Conservation (phyloP, 805 yeast genomes). For the Hemisphaericaspora nanyangensis region DNA sequence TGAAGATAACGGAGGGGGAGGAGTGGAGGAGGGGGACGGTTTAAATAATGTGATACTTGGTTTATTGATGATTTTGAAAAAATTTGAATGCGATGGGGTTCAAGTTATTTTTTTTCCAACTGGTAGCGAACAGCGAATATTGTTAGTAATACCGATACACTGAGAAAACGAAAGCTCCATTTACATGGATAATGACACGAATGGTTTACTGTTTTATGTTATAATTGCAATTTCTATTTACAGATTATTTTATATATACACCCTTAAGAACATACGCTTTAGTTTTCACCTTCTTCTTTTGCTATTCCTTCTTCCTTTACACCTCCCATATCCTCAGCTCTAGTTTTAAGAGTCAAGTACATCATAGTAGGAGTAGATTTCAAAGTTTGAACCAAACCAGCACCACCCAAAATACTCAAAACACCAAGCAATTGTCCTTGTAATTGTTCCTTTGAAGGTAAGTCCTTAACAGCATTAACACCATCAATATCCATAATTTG, state of each 20-base stretch:
- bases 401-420: slow-evolving; percentile 82
- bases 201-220: no score
- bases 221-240: no score
- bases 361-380: slow-evolving; percentile 63
- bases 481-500: slow-evolving; percentile 49
- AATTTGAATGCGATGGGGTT: no score
- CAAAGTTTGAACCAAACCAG: slow-evolving; percentile 80
- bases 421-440: slow-evolving; percentile 82
- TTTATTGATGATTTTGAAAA: background rate
- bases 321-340: slow-evolving; percentile 27
- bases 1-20: background rate
- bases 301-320: slow-evolving; percentile 11
- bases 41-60: background rate
- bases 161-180: no score
- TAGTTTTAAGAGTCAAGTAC: slow-evolving; percentile 68
- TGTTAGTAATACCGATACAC: no score
- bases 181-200: no score
- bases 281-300: no score
- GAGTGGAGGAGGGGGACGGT: no score
- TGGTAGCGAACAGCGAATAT: no score
- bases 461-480: slow-evolving; percentile 61
- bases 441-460: slow-evolving; percentile 68
- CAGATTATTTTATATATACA: background rate
- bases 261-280: no score
- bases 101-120: no score